A percentile compares a stretch with the other conserved stretches of the same genome.
Conservation (phyloP, 441 rosid genomes). For the Gossypium aridum region DNA sequence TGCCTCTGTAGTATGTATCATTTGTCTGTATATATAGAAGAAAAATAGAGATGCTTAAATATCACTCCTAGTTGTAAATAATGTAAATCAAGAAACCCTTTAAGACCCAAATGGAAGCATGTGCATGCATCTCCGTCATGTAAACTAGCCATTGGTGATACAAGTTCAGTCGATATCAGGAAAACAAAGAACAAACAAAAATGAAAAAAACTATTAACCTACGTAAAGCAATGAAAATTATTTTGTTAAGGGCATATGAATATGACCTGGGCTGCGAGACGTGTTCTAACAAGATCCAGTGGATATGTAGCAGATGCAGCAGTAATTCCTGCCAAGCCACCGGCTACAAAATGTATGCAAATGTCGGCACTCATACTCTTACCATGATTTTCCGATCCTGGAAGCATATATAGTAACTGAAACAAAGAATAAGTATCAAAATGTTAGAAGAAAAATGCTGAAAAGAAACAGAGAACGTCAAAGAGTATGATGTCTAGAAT, state of each 20-base stretch:
- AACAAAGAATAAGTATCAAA: constrained; percentile 19
- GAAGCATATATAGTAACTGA: constrained; percentile 56
- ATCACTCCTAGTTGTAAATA: too few relatives aligned
- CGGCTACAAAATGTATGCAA: constrained; percentile 68
- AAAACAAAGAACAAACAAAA: not conserved
- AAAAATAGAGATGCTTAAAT: constrained; percentile 6
- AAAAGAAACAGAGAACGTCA: not conserved
- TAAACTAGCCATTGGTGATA: not conserved
- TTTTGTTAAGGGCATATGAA: not conserved
- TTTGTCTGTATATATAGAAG: constrained; percentile 49
- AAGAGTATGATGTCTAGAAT: not conserved
- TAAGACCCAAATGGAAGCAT: too few relatives aligned
- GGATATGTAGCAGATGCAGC: constrained; percentile 94
- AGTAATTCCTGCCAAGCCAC: constrained; percentile 93
- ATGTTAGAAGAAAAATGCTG: not conserved
- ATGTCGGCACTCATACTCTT: constrained; percentile 48
- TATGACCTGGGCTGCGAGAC: constrained; percentile 89
- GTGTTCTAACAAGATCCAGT: constrained; percentile 92
- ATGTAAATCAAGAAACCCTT: too few relatives aligned
- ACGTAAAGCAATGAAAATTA: not conserved
- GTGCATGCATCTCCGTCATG: not conserved
- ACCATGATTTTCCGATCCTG: constrained; percentile 43
- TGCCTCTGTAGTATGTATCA: constrained; percentile 75
- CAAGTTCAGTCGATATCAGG: too few relatives aligned
- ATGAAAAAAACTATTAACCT: not conserved